phyloP scores from a whole-genome alignment of 2,329 filamentous ascomycete genomes.

The Elsinoe fawcettii region DNA sequence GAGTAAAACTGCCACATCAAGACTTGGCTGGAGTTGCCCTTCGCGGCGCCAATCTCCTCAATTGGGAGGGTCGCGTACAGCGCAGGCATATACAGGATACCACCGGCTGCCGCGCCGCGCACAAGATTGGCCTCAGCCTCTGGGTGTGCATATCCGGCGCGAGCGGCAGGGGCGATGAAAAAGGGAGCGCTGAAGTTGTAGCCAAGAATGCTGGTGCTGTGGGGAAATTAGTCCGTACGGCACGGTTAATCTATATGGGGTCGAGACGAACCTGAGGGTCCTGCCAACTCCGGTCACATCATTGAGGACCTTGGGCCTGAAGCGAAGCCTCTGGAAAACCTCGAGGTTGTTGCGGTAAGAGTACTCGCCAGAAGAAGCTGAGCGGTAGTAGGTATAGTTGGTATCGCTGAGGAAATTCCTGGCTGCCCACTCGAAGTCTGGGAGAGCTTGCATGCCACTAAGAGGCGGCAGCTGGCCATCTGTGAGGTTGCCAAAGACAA shows the following conservation, averaged over 20 bases:
- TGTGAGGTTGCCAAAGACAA: constrained; percentile 21
- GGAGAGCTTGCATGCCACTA: constrained; percentile 41
- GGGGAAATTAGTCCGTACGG: neutral
- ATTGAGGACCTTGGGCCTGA: constrained; percentile 24
- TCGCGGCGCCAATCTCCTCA: constrained; percentile 28
- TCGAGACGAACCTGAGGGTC: constrained; percentile 23
- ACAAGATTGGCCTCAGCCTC: constrained; percentile 52
- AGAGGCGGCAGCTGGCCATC: constrained; percentile 38
- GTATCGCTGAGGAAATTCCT: constrained; percentile 32
- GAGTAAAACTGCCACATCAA: constrained; percentile 38
- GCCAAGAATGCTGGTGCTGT: constrained; percentile 76
- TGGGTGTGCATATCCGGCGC: constrained; percentile 82
- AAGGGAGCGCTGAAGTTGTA: constrained; percentile 74
- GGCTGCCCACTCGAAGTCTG: constrained; percentile 50
- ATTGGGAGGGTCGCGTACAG: constrained; percentile 31
- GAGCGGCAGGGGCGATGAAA: constrained; percentile 88
- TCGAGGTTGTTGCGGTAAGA: constrained; percentile 52
- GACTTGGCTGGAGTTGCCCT: constrained; percentile 34
- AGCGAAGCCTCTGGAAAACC: constrained; percentile 38
- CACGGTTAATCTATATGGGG: constrained; percentile 21
- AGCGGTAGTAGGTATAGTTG: constrained; percentile 26
- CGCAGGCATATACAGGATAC: constrained; percentile 45
- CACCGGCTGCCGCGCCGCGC: constrained; percentile 40
- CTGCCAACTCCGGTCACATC: constrained; percentile 25
- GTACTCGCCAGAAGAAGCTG: constrained; percentile 33